A percentile compares a stretch with the other conserved stretches of the same genome.
Evolutionary conservation across 306 rosid genomes (phyloP).

Genomic region (Lotus japonicus): DNA sequence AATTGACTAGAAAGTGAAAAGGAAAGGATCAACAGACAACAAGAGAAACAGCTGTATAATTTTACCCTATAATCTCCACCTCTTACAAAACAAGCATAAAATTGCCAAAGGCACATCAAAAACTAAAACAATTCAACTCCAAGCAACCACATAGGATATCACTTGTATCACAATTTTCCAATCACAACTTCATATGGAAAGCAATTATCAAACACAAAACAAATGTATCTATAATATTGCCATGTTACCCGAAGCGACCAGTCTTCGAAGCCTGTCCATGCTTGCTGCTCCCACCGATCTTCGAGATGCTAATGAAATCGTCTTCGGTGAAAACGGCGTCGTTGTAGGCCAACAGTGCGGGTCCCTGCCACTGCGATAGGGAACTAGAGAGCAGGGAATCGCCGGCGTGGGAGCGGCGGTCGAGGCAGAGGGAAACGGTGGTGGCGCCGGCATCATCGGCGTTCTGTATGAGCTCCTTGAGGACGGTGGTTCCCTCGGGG

Average conservation of each 20-base stretch:
- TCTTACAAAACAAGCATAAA: too few species aligned
- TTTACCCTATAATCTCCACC: not conserved
- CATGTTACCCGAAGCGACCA: constrained; percentile 99
- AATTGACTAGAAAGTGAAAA: not conserved
- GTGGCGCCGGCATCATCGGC: constrained; percentile 99
- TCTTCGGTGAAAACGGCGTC: constrained; percentile 84
- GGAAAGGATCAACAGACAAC: not conserved
- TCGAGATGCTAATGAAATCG: constrained; percentile 83
- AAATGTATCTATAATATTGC: too few species aligned
- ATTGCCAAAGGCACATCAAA: not conserved
- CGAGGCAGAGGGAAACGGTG: constrained; percentile 72
- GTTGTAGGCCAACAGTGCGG: constrained; percentile 81
- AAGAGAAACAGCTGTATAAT: not conserved
- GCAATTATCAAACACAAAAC: too few species aligned
- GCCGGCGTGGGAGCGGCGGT: constrained; percentile 56
- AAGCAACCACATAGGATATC: not conserved
- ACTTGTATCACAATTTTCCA: not conserved
- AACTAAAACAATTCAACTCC: not conserved
- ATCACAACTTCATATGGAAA: too few species aligned
- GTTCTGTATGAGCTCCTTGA: constrained; percentile 92
- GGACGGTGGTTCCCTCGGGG: constrained; percentile 94
- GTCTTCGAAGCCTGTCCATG: constrained; percentile 80
- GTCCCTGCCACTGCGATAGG: constrained; percentile 87
- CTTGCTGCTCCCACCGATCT: constrained; percentile 90
- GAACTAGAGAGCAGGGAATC: constrained; percentile 53